Percentiles rank a stretch among this genome's conserved stretches.
Conservation (phyloP, 108 stramenopile species). For the Pseudonitzschia multistriata region DNA sequence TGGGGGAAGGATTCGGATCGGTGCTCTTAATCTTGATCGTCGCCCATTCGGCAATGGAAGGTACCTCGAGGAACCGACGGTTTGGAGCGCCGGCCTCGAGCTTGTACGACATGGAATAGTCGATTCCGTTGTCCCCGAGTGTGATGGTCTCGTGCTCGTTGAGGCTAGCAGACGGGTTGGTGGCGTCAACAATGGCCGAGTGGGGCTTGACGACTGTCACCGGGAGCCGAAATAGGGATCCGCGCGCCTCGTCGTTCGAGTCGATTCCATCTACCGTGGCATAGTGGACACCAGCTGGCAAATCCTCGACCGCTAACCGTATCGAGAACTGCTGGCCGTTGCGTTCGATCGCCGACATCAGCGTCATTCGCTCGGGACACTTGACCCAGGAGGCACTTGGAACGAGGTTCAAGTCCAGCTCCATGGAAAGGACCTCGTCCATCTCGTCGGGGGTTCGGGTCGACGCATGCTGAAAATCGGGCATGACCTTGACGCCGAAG, state of each 20-base stretch:
- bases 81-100: conserved; percentile 28
- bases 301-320: conserved; percentile 58
- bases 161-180: conserved; percentile 17
- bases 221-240: conserved; percentile 61
- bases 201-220: conserved; percentile 70
- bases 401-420: conserved; percentile 50
- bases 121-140: conserved; percentile 35
- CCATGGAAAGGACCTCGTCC: conserved; percentile 37
- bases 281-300: conserved; percentile 71
- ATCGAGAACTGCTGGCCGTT: conserved; percentile 68
- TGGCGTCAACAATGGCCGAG: not conserved
- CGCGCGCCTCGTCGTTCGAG: conserved; percentile 38
- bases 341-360: conserved; percentile 36
- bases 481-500: conserved; percentile 42
- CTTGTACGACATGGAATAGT: conserved; percentile 27
- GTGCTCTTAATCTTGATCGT: conserved; percentile 35
- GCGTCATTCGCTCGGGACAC: conserved; percentile 44
- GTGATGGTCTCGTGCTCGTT: conserved; percentile 24
- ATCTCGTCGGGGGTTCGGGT: conserved; percentile 42
- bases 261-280: conserved; percentile 57
- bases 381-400: conserved; percentile 51
- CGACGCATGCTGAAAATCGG: conserved; percentile 47
- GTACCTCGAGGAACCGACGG: conserved; percentile 29
- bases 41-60: conserved; percentile 27
- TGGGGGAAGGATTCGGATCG: conserved; percentile 1